Base-by-base conservation (phyloP, 345 rosid species). In the Boechera stricta region DNA sequence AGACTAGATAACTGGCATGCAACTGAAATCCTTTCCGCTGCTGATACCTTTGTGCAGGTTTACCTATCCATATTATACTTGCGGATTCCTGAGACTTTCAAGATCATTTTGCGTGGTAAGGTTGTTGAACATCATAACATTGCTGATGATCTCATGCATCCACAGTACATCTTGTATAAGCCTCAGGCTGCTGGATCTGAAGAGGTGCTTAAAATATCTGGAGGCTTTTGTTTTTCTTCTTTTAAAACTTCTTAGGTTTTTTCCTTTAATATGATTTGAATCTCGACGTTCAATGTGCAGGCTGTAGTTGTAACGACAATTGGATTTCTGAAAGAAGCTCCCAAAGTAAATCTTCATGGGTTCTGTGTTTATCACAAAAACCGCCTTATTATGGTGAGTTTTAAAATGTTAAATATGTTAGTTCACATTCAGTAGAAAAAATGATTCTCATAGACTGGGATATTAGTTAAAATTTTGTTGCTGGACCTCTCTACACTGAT, bases 291-390 rank as follows among this genome's bases (percentile, higher is more conserved):
- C 53, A 57, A 68, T 65, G 52, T 80, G 78, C 84, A 94, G 98
- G 93, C 89, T 71, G 52, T 74, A 57, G 95, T 89, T 54, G 79
- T 90, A 51, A 92, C 97, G 53, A 94, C 97, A 35, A 90, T 94
- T 48, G 98, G 98, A 45, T 94, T 94, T 86, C 70, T 92, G 55
- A 92, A 94, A 84, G 97, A 92, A 78, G 93, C 98, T 81, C 98
- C 98, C 13, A 81, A 79, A 39, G 79, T 92, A 51, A 83, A 77
- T 69, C 63, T 92, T 69, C 91, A 86, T 57, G 98, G 98, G 66
- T 94, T 94, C 83, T 90, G 86, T 69, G 86, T 94, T 55, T 94
- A 92, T 78, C 93, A 94, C 84, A 94, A 88, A 82, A 94, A 94
- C 82, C 97, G 98, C 51, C 84, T 94, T 32, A 90, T 94, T 71